phyloP scores from a whole-genome alignment of 2,329 filamentous ascomycete genomes.

The Alternaria ethzedia region DNA sequence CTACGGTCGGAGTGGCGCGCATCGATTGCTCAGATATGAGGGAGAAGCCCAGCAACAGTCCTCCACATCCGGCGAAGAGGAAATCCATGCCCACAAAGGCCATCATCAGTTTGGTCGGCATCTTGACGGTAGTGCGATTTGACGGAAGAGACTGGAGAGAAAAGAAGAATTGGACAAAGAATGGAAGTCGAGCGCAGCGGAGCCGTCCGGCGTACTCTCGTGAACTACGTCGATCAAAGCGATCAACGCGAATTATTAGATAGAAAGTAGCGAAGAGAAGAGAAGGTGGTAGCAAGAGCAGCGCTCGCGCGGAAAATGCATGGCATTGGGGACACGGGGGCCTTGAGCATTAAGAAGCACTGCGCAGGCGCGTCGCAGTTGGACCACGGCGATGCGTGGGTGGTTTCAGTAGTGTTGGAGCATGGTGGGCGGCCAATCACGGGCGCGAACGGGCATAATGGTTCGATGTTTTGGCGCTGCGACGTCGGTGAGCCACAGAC shows the following conservation, averaged over 20 bases:
- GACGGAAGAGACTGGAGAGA: constrained; percentile 12
- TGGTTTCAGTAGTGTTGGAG: constrained; percentile 47
- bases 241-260: constrained; percentile 33
- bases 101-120: constrained; percentile 61
- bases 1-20: constrained; percentile 51
- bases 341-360: constrained; percentile 44
- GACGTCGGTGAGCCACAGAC: constrained; percentile 16
- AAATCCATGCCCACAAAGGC: constrained; percentile 59
- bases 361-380: constrained; percentile 42
- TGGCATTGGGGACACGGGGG: constrained; percentile 31
- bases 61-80: constrained; percentile 60
- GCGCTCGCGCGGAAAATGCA: constrained; percentile 33
- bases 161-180: constrained; percentile 27
- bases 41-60: constrained; percentile 60
- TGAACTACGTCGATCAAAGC: constrained; percentile 37
- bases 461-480: constrained; percentile 38
- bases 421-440: constrained; percentile 39
- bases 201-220: constrained; percentile 49
- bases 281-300: constrained; percentile 29
- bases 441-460: constrained; percentile 16
- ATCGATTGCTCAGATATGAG: constrained; percentile 56
- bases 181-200: constrained; percentile 41
- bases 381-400: constrained; percentile 34
- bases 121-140: constrained; percentile 40
- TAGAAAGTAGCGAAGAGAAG: constrained; percentile 39